Evolutionary conservation across 1,284 basidiomycete species (phyloP).

Genomic region (Crepidotus sp.): DNA sequence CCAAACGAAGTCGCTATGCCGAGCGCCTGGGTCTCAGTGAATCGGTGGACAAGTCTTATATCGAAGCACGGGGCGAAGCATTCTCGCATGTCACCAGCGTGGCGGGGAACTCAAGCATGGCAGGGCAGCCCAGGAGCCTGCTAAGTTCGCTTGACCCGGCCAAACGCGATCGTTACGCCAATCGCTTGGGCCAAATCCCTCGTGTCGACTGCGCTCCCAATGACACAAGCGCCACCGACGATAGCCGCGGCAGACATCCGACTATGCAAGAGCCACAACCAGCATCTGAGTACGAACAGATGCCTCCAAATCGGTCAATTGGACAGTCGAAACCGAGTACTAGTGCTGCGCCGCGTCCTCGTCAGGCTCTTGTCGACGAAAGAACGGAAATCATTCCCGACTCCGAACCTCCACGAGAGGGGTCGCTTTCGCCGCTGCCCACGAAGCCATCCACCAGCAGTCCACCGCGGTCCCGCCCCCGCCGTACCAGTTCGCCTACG

Average conservation of each 20-base stretch:
- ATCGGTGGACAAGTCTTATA: not conserved
- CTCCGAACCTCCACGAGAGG: slow-evolving; percentile 38
- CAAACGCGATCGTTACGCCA: slow-evolving; percentile 12
- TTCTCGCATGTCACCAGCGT: slow-evolving; percentile 2
- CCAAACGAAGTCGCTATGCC: slow-evolving; percentile 12
- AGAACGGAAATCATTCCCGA: slow-evolving; percentile 44
- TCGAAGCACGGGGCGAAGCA: not conserved
- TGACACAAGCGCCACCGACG: slow-evolving; percentile 6
- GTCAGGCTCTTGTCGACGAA: slow-evolving; percentile 18
- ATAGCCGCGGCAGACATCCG: slow-evolving; percentile 6
- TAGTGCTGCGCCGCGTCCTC: slow-evolving; percentile 1
- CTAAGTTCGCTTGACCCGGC: slow-evolving; percentile 6
- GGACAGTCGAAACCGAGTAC: not conserved
- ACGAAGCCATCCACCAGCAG: slow-evolving; percentile 1
- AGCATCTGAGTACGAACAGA: slow-evolving; percentile 11
- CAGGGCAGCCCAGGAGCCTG: slow-evolving; percentile 5
- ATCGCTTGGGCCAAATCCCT: not conserved
- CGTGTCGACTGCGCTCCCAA: slow-evolving; percentile 10
- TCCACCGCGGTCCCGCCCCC: slow-evolving; percentile 3
- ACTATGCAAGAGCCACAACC: slow-evolving; percentile 19
- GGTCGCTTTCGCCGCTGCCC: slow-evolving; percentile 17
- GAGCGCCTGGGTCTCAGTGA: not conserved
- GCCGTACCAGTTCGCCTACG: slow-evolving; percentile 9
- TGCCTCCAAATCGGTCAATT: not conserved
- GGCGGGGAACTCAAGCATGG: not conserved